phyloP scores from a whole-genome alignment of 257 asterid genomes.

The Solanum infundibuliforme region DNA sequence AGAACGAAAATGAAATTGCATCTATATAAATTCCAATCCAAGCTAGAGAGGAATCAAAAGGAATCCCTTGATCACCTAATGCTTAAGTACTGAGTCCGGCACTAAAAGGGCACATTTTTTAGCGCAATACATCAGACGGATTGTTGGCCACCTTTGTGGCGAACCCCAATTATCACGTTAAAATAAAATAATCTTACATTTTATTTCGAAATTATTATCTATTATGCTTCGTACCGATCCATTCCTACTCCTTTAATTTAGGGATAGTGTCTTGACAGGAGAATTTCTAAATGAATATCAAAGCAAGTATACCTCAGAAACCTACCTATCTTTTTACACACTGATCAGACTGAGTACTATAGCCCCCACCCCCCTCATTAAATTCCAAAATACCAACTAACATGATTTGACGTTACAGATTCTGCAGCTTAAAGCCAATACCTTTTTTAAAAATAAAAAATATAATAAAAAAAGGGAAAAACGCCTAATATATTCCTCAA shows the following conservation, averaged over 20 bases:
- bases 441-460: neutral
- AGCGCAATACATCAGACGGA: too few relatives aligned
- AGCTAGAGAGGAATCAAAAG: too few relatives aligned
- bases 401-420: constrained; percentile 36
- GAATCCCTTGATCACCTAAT: too few relatives aligned
- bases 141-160: too few relatives aligned
- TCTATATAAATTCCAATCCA: neutral
- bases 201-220: too few relatives aligned
- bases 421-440: constrained; percentile 3
- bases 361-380: neutral
- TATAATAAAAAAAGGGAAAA: too few relatives aligned
- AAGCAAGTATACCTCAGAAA: neutral
- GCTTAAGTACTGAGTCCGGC: too few relatives aligned
- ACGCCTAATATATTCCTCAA: too few relatives aligned
- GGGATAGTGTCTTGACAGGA: neutral
- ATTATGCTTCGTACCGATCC: neutral
- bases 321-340: neutral
- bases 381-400: constrained; percentile 9
- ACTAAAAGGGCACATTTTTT: too few relatives aligned
- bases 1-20: too few relatives aligned
- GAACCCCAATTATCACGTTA: neutral
- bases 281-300: neutral
- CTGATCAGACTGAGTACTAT: neutral
- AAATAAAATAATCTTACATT: too few relatives aligned
- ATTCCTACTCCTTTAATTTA: neutral